A percentile compares a stretch with the other conserved stretches of the same genome.
Conservation (phyloP, 1,284 basidiomycete species). For the Meripilus lineatus region DNA sequence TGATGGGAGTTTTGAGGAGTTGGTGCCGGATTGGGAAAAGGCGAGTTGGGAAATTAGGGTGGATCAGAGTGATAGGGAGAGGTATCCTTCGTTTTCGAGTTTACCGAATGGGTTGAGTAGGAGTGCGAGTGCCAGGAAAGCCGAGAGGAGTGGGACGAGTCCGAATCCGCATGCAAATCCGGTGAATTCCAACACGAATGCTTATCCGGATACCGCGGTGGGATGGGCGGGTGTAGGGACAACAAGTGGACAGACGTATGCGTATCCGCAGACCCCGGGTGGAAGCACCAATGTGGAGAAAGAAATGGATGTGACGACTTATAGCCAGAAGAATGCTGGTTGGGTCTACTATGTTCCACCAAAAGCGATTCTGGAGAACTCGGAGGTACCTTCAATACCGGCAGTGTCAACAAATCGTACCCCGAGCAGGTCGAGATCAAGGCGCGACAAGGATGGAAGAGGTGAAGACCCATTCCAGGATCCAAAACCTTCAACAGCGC, state of each 20-base stretch:
- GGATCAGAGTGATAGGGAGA: slow-evolving; percentile 36
- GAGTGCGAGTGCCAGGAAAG: slow-evolving; percentile 8
- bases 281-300: neutral
- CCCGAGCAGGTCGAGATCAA: neutral
- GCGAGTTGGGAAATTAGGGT: slow-evolving; percentile 36
- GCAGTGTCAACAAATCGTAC: neutral
- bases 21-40: slow-evolving; percentile 61
- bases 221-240: neutral
- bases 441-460: neutral
- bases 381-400: slow-evolving; percentile 1
- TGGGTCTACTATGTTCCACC: too few relatives aligned
- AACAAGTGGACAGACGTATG: neutral
- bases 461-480: neutral
- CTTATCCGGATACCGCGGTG: neutral
- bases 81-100: slow-evolving; percentile 27
- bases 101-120: slow-evolving; percentile 9
- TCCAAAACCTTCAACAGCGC: slow-evolving; percentile 3
- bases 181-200: too few relatives aligned
- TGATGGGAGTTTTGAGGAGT: slow-evolving; percentile 39
- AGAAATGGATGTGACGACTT: neutral
- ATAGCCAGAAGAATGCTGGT: too few relatives aligned
- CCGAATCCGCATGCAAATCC: neutral
- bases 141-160: neutral
- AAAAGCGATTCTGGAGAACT: too few relatives aligned
- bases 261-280: neutral